phyloP scores from a whole-genome alignment of 306 rosid species.

The Dryas alaskensis region DNA sequence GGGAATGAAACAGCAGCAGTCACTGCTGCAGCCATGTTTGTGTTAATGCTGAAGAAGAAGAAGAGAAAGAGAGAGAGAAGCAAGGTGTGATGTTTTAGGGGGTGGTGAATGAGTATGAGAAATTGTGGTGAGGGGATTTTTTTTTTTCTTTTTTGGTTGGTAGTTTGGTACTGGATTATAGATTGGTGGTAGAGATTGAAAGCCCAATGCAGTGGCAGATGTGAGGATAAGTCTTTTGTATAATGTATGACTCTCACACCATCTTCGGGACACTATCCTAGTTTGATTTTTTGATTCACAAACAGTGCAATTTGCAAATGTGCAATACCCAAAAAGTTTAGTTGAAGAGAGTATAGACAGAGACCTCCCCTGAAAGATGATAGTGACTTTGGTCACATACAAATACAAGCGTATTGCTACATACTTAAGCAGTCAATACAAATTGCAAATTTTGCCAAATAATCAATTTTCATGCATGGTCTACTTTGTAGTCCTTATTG shows the following conservation, averaged over 20 bases:
- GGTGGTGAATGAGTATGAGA: conserved; percentile 18
- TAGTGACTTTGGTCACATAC: neutral
- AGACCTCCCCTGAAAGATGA: neutral
- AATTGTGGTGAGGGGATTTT: neutral
- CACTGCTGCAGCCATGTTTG: conserved; percentile 78
- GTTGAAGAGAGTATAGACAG: neutral
- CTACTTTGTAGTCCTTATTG: too few species aligned
- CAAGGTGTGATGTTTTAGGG: conserved; percentile 20
- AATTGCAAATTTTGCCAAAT: too few species aligned
- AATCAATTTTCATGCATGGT: too few species aligned
- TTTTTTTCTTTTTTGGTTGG: conserved; percentile 13
- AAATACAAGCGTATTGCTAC: neutral
- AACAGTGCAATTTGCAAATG: neutral
- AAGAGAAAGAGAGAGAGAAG: conserved; percentile 11
- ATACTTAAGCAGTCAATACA: too few species aligned
- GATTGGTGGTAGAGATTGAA: conserved; percentile 86
- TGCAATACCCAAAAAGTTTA: neutral
- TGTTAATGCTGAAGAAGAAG: conserved; percentile 11
- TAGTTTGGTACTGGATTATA: conserved; percentile 37
- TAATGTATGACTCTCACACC: conserved; percentile 27
- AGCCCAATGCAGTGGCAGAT: conserved; percentile 55
- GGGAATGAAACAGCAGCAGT: conserved; percentile 87
- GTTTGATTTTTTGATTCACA: conserved; percentile 14
- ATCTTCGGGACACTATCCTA: neutral
- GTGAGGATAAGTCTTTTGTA: conserved; percentile 63